Evolutionary conservation across 768 basidiomycete species (phyloP), one percentile per base, ranked within the genome.

Genomic region (Trametopsis cervina): DNA sequence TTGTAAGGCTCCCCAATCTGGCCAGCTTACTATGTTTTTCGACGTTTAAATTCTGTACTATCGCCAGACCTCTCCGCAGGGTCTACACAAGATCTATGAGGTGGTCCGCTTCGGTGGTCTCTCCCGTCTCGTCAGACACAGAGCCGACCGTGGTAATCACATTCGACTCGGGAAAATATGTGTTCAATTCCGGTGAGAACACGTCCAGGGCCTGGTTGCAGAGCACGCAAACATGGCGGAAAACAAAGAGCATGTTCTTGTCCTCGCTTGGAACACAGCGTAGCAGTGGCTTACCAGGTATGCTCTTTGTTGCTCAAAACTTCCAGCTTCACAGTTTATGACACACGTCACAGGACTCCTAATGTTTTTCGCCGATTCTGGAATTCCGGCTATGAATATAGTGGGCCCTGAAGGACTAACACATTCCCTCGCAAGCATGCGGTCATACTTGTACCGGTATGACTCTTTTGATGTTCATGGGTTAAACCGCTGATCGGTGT

Each of bases 121-220:
- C 75, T 37, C 64, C 77, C 0, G 58, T 71, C 15, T 77, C 83
- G 3, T 78, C 80, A 43, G 94, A 97, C 67, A 88, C 92, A 1
- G 82, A 90, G 54, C 84, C 92, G 0, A 77, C 84, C 7, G 66
- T 96, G 21, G 66, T 86, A 50, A 65, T 95, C 54, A 72, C 75
- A 1, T 93, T 92, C 61, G 84, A 88, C 54, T 71, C 75, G 45
- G 83, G 77, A 11, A 86, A 89, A 56, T 97, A 93, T 56, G 73
- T 94, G 33, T 91, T 97, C 74, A 93, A 93, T 64, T 80, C 74
- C 17, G 84, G 89, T 6, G 92, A 96, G 64, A 85, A 85, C 50
- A 81, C 85, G 1, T 82, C 80, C 37, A 71, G 94, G 27, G 68
- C 85, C 0, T 86, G 85, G 60, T 65, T 83, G 13, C 85, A 92